Evolutionary conservation across 108 stramenopile genomes (phyloP), one percentile per base, ranked within the genome.

Genomic region (Skeletonema tropicum): DNA sequence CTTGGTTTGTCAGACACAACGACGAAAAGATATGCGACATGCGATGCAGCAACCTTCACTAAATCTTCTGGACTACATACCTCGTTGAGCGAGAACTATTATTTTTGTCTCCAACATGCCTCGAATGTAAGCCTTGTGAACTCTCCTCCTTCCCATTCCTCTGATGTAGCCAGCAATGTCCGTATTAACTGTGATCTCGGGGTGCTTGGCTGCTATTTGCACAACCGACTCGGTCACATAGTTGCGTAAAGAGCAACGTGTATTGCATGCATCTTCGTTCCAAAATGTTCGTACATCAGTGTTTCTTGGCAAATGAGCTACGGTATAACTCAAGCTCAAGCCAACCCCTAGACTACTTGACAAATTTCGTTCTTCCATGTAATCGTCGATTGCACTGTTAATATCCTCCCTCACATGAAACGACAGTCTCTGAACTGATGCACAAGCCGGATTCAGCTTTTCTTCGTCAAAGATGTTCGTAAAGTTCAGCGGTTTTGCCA

Each of bases 51-150:
- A 13, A 41, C 1, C 39, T 3, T 2, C 13, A 12, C 13, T 35
- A 1, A 35, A 35, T 6, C 39, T 45, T 45, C 15, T 14, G 42
- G 42, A 15, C 42, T 45, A 45, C 42, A 14, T n/a, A 45, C 42
- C 42, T 45, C 42, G 42, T 45, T 45, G 42, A 12, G 88, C 64
- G 13, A 89, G 63, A 8, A 91, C 88, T 10, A 91, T 80, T 65
- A 91, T 84, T 58, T 89, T 89, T 63, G 63, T 83, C 17, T 33
- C 21, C 59, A 91, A 45, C 63, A 91, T 21, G 1, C 57, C 77
- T 23, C 69, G 15, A 15, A 82, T 55, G 36, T 85, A 85, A 46
- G 21, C 73, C 25, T 1, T 19, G 13, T 52, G 61, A 13, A 68
- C 66, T 57, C 15, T 49, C 0, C 12, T 68, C 29, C 79, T 73